Base-by-base conservation (phyloP, 257 asterid genomes). In the Fraxinus quadrangulata region DNA sequence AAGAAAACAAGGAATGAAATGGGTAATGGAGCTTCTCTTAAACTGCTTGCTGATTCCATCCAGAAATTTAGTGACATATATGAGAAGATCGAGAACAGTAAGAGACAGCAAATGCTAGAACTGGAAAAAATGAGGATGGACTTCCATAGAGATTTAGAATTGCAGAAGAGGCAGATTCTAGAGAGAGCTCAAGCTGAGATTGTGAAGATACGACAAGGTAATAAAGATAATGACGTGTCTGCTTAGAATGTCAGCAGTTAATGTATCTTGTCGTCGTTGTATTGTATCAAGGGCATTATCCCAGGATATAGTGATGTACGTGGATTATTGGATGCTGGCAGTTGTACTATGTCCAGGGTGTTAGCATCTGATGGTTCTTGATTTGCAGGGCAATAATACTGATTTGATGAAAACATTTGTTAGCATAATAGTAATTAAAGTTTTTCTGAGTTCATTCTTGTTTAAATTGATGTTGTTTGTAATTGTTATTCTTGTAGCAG, bases 111-210 rank as follows among this genome's bases (percentile, higher is more conserved):
- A 73, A 84, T 96, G 90, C 80, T 83, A 67, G 99, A 94, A 83
- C 89, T 94, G 37, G 98, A 91, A 59, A 91, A 88, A 39, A 88
- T 94, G 92, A 78, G 99, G 82, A 90, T 92, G 94, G 91, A 94
- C 66, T 94, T 91, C 67, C 90, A 86, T 59, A 82, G 92, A 68
- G 99, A 92, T 3, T 78, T 94, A 90, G 97, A 94, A 59, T 36
- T 82, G 84, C 97, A 91, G 69, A 92, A 89, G 88, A 88, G 88
- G 84, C 86, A 86, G 84, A 91, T 92, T 79, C 73, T 94, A n/a
- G 98, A 94, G 88, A 87, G 91, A 71, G 95, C 96, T 23, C 94
- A 88, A 30, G 97, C 91, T 2, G 93, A 92, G 84, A 94, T 96
- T 56, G 92, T 82, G 33, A 88, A 86, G 82, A 96, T 94, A 34